These are phyloP conservation scores for Naganishia kalamii DNA, from an alignment of 768 basidiomycete species.

Conservation along the genomic window DNA sequence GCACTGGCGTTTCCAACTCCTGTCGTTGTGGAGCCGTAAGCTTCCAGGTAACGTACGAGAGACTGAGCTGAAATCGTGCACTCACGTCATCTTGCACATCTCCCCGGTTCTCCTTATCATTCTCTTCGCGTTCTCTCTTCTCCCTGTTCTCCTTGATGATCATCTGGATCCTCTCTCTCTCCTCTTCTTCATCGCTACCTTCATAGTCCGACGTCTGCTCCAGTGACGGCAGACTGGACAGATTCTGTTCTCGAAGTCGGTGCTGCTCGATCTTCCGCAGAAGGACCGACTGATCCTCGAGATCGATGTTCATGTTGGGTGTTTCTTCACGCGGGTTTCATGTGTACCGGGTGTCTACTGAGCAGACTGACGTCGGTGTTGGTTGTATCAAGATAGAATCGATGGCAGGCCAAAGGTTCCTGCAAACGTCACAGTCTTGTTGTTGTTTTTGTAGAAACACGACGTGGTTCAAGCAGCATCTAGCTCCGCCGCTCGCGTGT, in stretches of 20 bases:
- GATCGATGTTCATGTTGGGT: constrained; percentile 15
- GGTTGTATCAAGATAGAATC: too few species aligned
- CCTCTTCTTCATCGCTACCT: constrained; percentile 10
- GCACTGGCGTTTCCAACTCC: not conserved
- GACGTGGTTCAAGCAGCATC: not conserved
- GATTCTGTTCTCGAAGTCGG: constrained; percentile 16
- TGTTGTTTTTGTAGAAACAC: not conserved
- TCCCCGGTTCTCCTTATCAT: not conserved
- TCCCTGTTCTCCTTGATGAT: not conserved
- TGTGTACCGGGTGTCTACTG: not conserved
- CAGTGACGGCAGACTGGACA: constrained; percentile 3
- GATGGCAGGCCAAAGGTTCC: too few species aligned
- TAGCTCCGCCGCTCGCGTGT: not conserved
- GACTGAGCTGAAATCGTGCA: not conserved
- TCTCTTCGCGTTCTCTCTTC: not conserved
- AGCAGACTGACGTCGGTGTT: not conserved
- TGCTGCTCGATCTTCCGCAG: constrained; percentile 12
- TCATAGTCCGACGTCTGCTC: constrained; percentile 14
- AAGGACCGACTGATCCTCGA: constrained; percentile 18
- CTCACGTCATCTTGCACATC: constrained; percentile 11
- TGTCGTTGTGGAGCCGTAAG: not conserved
- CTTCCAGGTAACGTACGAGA: not conserved
- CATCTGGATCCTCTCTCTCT: not conserved
- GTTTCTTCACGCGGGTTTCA: not conserved
- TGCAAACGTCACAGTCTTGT: not conserved